A percentile compares a stretch with the other conserved stretches of the same genome.
These are phyloP conservation scores for Termitomyces sp. DNA, from an alignment of 768 basidiomycete species.

Conservation along the genomic window DNA sequence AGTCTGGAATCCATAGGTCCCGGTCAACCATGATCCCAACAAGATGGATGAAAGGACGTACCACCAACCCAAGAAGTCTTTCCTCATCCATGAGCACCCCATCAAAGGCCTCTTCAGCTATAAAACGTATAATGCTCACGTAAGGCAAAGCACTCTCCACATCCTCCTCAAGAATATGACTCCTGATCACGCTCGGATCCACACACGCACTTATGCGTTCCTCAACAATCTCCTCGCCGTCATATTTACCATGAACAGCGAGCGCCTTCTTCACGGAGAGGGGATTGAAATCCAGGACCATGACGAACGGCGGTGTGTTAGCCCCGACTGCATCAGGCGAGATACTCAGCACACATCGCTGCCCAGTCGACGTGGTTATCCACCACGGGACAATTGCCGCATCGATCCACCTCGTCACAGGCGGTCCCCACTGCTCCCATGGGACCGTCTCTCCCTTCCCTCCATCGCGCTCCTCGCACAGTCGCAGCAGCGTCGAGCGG, in stretches of 20 bases:
- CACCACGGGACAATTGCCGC: conserved; percentile 12
- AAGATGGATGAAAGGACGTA: conserved; percentile 15
- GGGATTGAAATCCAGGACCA: conserved; percentile 7
- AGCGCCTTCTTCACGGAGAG: background rate
- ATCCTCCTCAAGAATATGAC: conserved; percentile 21
- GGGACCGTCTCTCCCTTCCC: background rate
- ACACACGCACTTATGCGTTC: background rate
- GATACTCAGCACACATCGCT: conserved; percentile 16
- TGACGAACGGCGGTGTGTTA: background rate
- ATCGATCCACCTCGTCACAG: conserved; percentile 19
- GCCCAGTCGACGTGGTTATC: conserved; percentile 22
- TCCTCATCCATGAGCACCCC: conserved; percentile 40
- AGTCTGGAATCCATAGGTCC: conserved; percentile 1
- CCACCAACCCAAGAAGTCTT: conserved; percentile 32
- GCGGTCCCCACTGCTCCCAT: conserved; percentile 19
- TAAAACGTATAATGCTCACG: conserved; percentile 12
- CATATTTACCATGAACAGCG: background rate
- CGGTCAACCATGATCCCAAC: background rate
- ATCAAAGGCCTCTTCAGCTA: conserved; percentile 16
- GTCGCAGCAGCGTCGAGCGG: conserved; percentile 7
- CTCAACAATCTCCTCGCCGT: background rate
- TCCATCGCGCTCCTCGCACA: background rate
- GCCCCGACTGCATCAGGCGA: background rate
- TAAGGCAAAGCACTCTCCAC: conserved; percentile 26
- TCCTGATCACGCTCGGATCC: background rate